Evolutionary conservation across 1,139 yeast species (phyloP), one percentile per base, ranked within the genome.

Genomic region (Yamadazyma epiphylla): DNA sequence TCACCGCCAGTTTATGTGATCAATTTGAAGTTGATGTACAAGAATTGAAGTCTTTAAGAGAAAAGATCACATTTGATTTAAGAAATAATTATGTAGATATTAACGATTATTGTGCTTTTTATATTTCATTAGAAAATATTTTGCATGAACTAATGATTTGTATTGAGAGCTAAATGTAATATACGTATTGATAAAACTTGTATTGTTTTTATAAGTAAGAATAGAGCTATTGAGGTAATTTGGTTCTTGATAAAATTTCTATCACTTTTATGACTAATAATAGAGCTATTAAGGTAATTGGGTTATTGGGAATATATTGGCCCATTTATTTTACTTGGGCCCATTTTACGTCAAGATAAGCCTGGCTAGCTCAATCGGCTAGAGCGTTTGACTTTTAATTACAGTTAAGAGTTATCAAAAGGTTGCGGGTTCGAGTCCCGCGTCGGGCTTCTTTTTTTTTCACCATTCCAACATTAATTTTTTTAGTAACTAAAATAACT

Each of bases 101-200:
- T 26, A 65, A 64, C 38, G 73, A 67, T 38, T 67, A 66, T 34
- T 67, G 74, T 54, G 63, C 70, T 1, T 65, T 67, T 39, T 67
- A 65, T 38, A 49, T 63, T 24, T 58, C 67, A 19, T 57, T 66
- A 44, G 74, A 67, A 37, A 61, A 62, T 37, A 53, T 66, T 12
- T 45, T 67, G 16, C 64, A 56, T 35, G 70, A 64, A 37, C 48
- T 66, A 20, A 59, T 66, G 59, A 60, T 60, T 27, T 65, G 55
- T 36, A 54, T 64, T 7, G 42, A 40, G n/a, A 27, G 10, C 20
- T 17, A 17, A 17, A 10, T 19, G 15, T 15, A 15, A n/a, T n/a
- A n/a, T n/a, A n/a, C n/a, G n/a, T n/a, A n/a, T n/a, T n/a, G n/a
- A n/a, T n/a, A n/a, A n/a, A n/a, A n/a, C n/a, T n/a, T n/a, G n/a